Base-by-base conservation (phyloP, 2,329 filamentous ascomycete species). In the Cyclaneusma minus region DNA sequence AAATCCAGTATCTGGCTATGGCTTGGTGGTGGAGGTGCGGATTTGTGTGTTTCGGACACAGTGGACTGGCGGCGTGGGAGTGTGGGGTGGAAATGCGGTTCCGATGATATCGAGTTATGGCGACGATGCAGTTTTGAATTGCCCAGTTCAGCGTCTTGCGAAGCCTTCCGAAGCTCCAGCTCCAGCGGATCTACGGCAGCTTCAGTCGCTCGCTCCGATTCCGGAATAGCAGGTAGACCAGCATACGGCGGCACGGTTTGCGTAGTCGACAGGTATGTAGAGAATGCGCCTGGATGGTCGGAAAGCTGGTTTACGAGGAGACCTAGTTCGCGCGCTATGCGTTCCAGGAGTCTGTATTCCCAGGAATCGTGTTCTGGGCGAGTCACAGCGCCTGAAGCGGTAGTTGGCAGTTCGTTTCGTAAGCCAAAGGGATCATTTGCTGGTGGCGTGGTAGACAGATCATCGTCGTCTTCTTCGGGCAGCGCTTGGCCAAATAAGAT, bases 211-310 rank as follows among this genome's bases (percentile, higher is more conserved):
- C 45, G 49, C 10, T 47, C 45, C 4, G 56, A 48, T 41, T 76
- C 70, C 2, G 67, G 61, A 29, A 72, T 68, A 25, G 71, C 60
- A 4, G 79, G 68, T 23, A 91, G 63, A 5, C 82, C 83, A 12
- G 81, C 82, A 47, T 91, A 91, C 4, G 81, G 75, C 10, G 81
- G 61, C 2, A 71, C 57, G 45, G 62, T 62, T 36, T 73, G 60
- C 39, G 76, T 65, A 26, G 77, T 56, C 30, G 66, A 65, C 13
- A 68, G 58, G 45, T 91, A 93, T 1, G 81, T 82, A 9, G 74
- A 79, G 48, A 95, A 95, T 1, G 87, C 83, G 2, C 83, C 82
- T 0, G 87, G 84, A 35, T 93, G 79, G 32, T 81, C 79, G 15
- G 81, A 81, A 24, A 95, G 60, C 36, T 85, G 80, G 44, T 82